Evolutionary conservation across 768 basidiomycete genomes (phyloP).

Genomic region (Tulasnella sp.): DNA sequence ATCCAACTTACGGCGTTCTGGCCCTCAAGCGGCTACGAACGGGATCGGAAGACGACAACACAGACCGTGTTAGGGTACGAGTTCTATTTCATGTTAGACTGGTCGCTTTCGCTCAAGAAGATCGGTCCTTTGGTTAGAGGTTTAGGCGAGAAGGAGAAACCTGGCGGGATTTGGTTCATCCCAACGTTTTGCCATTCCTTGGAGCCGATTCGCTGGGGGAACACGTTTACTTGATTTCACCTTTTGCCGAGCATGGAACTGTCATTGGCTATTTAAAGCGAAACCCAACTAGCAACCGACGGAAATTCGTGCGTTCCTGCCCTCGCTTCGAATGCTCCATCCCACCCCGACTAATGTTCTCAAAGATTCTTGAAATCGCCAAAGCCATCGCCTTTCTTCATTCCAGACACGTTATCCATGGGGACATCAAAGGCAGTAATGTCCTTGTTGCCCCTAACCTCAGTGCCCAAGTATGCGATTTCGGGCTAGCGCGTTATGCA

Average conservation of each 20-base stretch:
- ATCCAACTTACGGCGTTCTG: neutral
- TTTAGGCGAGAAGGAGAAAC: neutral
- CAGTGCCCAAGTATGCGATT: neutral
- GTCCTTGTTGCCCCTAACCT: neutral
- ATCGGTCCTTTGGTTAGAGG: neutral
- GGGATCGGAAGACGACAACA: neutral
- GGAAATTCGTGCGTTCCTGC: neutral
- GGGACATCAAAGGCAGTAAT: neutral
- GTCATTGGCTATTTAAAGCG: neutral
- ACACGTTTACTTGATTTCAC: neutral
- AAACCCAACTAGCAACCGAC: neutral
- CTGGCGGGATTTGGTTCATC: neutral
- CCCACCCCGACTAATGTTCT: neutral
- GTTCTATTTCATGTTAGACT: neutral
- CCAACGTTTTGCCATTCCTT: neutral
- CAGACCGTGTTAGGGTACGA: neutral
- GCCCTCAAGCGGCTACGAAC: neutral
- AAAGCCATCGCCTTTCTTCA: neutral
- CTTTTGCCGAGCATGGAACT: neutral
- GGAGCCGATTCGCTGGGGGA: neutral
- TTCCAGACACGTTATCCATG: neutral
- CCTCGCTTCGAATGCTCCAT: too few relatives aligned
- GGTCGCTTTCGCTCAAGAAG: neutral
- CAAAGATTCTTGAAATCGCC: neutral
- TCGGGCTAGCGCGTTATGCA: neutral